Evolutionary conservation across 225 moss, liverwort and hornwort genomes (phyloP).

Genomic region (Thuidium tamariscinum): DNA sequence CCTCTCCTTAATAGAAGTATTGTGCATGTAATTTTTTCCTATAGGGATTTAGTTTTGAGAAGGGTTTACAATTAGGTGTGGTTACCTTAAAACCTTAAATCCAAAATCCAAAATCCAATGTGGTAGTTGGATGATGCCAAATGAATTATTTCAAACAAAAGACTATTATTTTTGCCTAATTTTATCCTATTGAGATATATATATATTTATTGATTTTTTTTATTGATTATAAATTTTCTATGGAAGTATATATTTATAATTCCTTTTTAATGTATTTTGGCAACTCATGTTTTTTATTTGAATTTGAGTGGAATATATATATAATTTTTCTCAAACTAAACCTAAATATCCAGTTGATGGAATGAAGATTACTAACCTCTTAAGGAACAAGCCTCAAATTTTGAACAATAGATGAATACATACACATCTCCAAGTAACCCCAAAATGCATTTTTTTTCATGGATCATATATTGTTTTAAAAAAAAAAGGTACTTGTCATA

Average conservation of each 20-base stretch:
- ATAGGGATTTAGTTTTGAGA: rapidly evolving
- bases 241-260: no score
- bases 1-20: no score
- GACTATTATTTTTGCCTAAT: not conserved
- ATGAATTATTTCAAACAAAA: no score
- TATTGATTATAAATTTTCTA: no score
- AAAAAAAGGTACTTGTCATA: not conserved
- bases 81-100: not conserved
- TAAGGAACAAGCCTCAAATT: not conserved
- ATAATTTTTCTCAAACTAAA: not conserved
- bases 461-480: not conserved
- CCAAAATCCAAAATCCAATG: no score
- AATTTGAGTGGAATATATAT: not conserved
- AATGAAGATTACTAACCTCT: not conserved
- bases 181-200: not conserved
- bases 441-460: not conserved
- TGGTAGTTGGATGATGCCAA: not conserved
- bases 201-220: no score
- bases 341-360: not conserved
- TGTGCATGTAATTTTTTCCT: no score
- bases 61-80: not conserved
- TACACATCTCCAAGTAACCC: not conserved
- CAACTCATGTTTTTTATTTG: rapidly evolving
- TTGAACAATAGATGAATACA: no score
- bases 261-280: not conserved